These are phyloP conservation scores for Phytopythium litorale DNA, from an alignment of 352 stramenopile genomes.

Conservation along the genomic window DNA sequence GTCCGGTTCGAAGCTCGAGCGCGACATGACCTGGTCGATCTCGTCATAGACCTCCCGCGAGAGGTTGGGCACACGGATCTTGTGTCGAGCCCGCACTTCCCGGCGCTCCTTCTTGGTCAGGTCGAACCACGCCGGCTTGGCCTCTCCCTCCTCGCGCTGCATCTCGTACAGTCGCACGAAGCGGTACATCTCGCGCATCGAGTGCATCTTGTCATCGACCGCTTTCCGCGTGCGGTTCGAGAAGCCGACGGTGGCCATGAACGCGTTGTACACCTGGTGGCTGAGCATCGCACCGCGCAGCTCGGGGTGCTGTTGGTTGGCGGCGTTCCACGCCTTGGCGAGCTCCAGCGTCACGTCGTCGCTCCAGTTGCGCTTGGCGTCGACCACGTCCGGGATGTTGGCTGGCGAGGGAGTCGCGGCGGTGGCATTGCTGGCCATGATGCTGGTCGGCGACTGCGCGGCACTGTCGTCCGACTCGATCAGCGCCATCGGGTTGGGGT, in stretches of 20 bases:
- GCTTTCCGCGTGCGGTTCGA: slow-evolving; percentile 56
- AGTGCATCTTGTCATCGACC: slow-evolving; percentile 73
- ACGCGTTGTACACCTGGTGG: slow-evolving; percentile 49
- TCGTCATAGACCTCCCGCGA: slow-evolving; percentile 35
- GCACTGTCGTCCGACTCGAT: slow-evolving; percentile 6
- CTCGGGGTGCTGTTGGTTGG: slow-evolving; percentile 22
- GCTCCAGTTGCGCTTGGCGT: slow-evolving; percentile 56
- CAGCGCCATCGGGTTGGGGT: slow-evolving; percentile 14
- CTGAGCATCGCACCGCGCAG: slow-evolving; percentile 39
- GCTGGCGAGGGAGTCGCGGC: neutral
- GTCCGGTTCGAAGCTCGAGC: slow-evolving; percentile 16
- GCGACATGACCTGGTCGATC: slow-evolving; percentile 36
- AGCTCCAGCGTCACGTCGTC: slow-evolving; percentile 60
- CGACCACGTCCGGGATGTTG: slow-evolving; percentile 24
- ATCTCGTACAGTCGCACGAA: slow-evolving; percentile 54
- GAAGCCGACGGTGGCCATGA: slow-evolving; percentile 37
- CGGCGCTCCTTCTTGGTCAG: slow-evolving; percentile 45
- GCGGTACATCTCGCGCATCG: slow-evolving; percentile 72
- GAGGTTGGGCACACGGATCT: slow-evolving; percentile 40
- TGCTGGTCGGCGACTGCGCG: neutral
- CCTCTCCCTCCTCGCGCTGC: slow-evolving; percentile 15
- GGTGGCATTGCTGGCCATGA: neutral
- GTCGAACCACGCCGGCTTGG: slow-evolving; percentile 47
- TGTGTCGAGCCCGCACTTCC: slow-evolving; percentile 33
- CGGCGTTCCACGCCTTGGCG: slow-evolving; percentile 43